These are phyloP conservation scores for Hortiboletus rubellus DNA, from an alignment of 1,284 basidiomycete genomes.

Conservation along the genomic window DNA sequence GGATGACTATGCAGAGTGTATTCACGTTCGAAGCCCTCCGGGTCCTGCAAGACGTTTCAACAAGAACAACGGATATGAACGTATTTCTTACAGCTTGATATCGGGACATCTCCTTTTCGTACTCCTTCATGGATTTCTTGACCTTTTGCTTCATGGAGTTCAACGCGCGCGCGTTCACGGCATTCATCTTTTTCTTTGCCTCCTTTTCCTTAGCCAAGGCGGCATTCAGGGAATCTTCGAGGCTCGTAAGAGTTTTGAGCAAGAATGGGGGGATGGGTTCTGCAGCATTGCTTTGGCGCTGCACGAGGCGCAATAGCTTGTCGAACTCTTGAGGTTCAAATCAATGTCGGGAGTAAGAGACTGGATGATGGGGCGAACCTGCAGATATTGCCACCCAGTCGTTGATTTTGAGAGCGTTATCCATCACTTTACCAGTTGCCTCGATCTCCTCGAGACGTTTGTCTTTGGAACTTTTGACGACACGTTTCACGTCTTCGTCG, in stretches of 20 bases:
- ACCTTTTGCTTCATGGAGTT: constrained; percentile 98
- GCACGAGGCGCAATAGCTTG: constrained; percentile 88
- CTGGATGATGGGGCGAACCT: constrained; percentile 48
- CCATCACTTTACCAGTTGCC: constrained; percentile 84
- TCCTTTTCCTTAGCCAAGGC: constrained; percentile 88
- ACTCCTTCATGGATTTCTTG: constrained; percentile 89
- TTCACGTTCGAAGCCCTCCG: constrained; percentile 84
- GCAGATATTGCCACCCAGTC: constrained; percentile 95
- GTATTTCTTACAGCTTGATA: constrained; percentile 71
- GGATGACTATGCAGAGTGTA: constrained; percentile 57
- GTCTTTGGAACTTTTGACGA: constrained; percentile 85
- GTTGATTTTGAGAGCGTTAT: constrained; percentile 94
- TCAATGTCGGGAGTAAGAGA: constrained; percentile 3
- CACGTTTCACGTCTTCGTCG: constrained; percentile 68
- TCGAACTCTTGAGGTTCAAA: constrained; percentile 78
- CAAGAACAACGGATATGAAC: not conserved
- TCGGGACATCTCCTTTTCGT: constrained; percentile 78
- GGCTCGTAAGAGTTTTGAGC: constrained; percentile 72
- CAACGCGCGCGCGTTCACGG: constrained; percentile 90
- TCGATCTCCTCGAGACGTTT: constrained; percentile 90
- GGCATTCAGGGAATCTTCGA: constrained; percentile 77
- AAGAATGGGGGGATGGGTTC: constrained; percentile 90
- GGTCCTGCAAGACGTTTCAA: constrained; percentile 57
- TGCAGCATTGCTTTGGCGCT: constrained; percentile 83
- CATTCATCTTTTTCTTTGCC: constrained; percentile 96